Conservation (phyloP, 2,329 filamentous ascomycete genomes). For the Stagonosporopsis tanaceti region DNA sequence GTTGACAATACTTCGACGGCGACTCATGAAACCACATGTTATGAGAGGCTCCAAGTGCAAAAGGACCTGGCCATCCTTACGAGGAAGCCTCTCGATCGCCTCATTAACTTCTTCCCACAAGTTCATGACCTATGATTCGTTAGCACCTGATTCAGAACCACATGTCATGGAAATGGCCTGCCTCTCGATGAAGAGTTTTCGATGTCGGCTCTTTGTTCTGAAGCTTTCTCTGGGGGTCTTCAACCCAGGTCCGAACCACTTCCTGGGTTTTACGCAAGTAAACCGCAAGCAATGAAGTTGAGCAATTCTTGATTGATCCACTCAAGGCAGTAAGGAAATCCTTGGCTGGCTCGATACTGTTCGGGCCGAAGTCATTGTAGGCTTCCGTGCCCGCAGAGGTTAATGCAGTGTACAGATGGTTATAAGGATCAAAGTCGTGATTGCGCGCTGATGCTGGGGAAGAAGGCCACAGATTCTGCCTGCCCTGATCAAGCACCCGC, state of each 20-base stretch:
- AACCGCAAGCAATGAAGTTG: slow-evolving; percentile 60
- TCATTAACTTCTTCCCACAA: slow-evolving; percentile 58
- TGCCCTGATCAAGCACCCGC: slow-evolving; percentile 66
- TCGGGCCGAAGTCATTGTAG: slow-evolving; percentile 59
- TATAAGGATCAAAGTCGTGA: slow-evolving; percentile 65
- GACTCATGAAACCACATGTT: slow-evolving; percentile 62
- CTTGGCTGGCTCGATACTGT: slow-evolving; percentile 51
- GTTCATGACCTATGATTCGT: slow-evolving; percentile 40
- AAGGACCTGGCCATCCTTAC: slow-evolving; percentile 66
- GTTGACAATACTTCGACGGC: slow-evolving; percentile 60
- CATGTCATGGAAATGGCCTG: slow-evolving; percentile 23
- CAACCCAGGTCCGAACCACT: slow-evolving; percentile 70
- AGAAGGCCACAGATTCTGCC: slow-evolving; percentile 72
- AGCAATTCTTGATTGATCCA: slow-evolving; percentile 49
- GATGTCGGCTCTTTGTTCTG: slow-evolving; percentile 30
- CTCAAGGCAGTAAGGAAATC: slow-evolving; percentile 64
- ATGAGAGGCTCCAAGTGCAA: slow-evolving; percentile 61
- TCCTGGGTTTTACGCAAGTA: slow-evolving; percentile 68
- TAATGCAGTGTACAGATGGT: slow-evolving; percentile 70
- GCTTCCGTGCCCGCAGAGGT: slow-evolving; percentile 61
- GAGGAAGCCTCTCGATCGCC: slow-evolving; percentile 63
- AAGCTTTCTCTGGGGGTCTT: slow-evolving; percentile 57
- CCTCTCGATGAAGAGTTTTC: slow-evolving; percentile 38
- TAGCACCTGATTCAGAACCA: slow-evolving; percentile 7
- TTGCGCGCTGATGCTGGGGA: slow-evolving; percentile 46